phyloP scores from a whole-genome alignment of 768 basidiomycete species.

The Xanthoconium stramineum region DNA sequence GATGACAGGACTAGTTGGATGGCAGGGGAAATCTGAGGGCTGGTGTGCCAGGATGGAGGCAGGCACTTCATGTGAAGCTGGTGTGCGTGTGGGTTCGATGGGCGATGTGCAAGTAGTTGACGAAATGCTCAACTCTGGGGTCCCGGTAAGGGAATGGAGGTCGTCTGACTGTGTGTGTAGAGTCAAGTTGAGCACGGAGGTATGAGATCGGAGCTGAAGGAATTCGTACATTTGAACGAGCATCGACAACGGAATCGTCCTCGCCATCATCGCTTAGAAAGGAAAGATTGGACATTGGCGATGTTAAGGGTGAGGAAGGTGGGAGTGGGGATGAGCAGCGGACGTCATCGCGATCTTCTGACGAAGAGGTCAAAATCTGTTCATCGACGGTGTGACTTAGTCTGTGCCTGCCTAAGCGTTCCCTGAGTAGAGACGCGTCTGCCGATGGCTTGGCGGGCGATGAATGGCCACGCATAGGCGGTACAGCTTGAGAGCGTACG shows the following conservation, averaged over 20 bases:
- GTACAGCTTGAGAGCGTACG: conserved; percentile 12
- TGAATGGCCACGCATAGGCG: conserved; percentile 19
- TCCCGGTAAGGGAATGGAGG: background rate
- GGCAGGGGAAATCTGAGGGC: background rate
- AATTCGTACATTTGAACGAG: conserved; percentile 29
- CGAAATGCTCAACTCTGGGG: conserved; percentile 14
- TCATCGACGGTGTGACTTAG: background rate
- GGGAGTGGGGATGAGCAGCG: conserved; percentile 26
- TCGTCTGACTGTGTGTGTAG: conserved; percentile 11
- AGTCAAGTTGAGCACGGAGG: conserved; percentile 1
- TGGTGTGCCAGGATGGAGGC: background rate
- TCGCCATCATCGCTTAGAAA: conserved; percentile 30
- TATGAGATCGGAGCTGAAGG: conserved; percentile 8
- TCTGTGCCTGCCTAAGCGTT: conserved; percentile 1
- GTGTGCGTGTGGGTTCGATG: conserved; percentile 3
- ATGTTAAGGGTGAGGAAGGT: conserved; percentile 45
- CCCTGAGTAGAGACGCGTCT: conserved; percentile 4
- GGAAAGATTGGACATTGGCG: conserved; percentile 38
- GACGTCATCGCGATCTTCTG: conserved; percentile 13
- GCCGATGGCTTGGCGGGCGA: conserved; percentile 19
- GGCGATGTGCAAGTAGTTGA: conserved; percentile 9
- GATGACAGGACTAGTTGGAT: background rate
- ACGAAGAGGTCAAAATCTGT: background rate
- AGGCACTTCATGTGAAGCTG: background rate
- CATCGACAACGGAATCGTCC: conserved; percentile 9